These are phyloP conservation scores for Kwoniella heveanensis DNA, from an alignment of 768 basidiomycete species.

Conservation along the genomic window DNA sequence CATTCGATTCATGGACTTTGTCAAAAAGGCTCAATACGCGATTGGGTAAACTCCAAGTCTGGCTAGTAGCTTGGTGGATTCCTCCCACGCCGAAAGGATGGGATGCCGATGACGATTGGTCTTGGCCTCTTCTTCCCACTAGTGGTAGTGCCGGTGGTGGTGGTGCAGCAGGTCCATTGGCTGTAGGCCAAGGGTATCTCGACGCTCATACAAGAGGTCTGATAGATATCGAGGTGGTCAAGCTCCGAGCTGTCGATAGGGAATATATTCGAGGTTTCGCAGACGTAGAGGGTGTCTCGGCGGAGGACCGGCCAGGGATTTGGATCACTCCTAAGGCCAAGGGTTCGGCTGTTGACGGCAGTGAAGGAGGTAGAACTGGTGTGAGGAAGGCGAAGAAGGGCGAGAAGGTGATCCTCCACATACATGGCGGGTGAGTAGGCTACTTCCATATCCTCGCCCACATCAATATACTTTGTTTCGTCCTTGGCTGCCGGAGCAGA, in stretches of 20 bases:
- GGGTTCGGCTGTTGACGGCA: no score
- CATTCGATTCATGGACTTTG: slow-evolving; percentile 14
- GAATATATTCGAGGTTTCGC: slow-evolving; percentile 31
- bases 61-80: slow-evolving; percentile 11
- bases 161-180: no score
- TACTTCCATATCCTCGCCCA: no score
- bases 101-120: slow-evolving; percentile 26
- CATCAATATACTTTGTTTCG: no score
- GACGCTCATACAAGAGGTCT: slow-evolving; percentile 2
- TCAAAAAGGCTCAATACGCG: slow-evolving; percentile 2
- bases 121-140: neutral
- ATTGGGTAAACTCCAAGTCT: slow-evolving; percentile 9
- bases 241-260: slow-evolving; percentile 20
- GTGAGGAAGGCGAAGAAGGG: no score
- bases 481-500: no score
- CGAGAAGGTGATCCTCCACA: slow-evolving; percentile 55
- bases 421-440: slow-evolving; percentile 53
- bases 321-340: slow-evolving; percentile 34
- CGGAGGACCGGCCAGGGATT: slow-evolving; percentile 31
- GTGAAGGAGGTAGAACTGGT: no score
- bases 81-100: slow-evolving; percentile 12
- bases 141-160: neutral
- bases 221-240: slow-evolving; percentile 21
- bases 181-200: no score
- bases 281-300: slow-evolving; percentile 20